Evolutionary conservation across 805 yeast genomes (phyloP).

Genomic region (Candida easanensis): DNA sequence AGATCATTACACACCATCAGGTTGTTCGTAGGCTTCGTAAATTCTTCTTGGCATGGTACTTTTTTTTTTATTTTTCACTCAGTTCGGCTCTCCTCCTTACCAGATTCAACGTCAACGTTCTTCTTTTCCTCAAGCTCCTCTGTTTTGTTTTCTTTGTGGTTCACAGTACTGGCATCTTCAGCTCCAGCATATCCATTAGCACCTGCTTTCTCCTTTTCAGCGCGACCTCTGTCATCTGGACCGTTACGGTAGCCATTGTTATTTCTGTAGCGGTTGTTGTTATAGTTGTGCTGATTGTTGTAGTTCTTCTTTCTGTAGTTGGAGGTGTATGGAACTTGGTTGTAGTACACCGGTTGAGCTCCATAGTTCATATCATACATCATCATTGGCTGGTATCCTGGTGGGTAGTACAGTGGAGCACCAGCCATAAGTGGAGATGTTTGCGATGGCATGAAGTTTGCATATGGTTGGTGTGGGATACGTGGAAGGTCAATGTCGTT

Average conservation of each 20-base stretch:
- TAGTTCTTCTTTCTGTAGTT: slow-evolving; percentile 11
- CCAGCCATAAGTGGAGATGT: neutral
- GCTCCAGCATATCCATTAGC: neutral
- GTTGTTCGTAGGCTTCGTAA: slow-evolving; percentile 10
- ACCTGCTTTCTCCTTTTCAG: neutral
- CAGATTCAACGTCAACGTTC: neutral
- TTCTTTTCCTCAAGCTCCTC: slow-evolving; percentile 1
- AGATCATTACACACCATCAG: neutral
- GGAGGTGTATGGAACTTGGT: slow-evolving; percentile 4
- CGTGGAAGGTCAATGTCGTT: slow-evolving; percentile 1
- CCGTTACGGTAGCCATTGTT: slow-evolving; percentile 11
- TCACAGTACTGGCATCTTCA: neutral
- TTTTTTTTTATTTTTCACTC: neutral
- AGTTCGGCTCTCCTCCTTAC: neutral
- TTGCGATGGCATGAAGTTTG: neutral
- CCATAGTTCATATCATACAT: slow-evolving; percentile 5
- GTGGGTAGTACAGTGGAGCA: slow-evolving; percentile 7
- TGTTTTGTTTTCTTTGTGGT: neutral
- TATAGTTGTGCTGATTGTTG: slow-evolving; percentile 6
- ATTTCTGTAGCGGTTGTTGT: slow-evolving; percentile 3
- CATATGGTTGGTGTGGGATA: slow-evolving; percentile 2
- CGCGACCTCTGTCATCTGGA: slow-evolving; percentile 5
- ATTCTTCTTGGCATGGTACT: neutral
- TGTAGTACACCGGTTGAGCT: slow-evolving; percentile 8
- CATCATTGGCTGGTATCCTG: slow-evolving; percentile 3